These are phyloP conservation scores for Fusarium sp. DNA, from an alignment of 2,329 filamentous ascomycete species.

Conservation along the genomic window DNA sequence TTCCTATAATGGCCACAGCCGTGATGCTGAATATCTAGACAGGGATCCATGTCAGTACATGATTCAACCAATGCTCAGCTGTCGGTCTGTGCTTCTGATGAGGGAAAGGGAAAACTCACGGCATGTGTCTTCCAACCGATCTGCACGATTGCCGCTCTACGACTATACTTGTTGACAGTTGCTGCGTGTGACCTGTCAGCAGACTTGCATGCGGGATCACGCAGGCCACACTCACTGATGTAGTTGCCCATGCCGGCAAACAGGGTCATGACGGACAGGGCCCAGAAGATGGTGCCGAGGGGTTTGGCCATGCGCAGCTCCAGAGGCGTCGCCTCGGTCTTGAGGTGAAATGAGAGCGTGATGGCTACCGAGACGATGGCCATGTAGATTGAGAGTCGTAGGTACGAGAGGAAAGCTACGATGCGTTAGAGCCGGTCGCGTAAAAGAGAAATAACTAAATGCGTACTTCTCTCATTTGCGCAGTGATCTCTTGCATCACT, in stretches of 20 bases:
- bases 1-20: slow-evolving; percentile 72
- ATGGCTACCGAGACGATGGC: slow-evolving; percentile 91
- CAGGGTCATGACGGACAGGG: slow-evolving; percentile 81
- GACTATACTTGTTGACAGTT: slow-evolving; percentile 83
- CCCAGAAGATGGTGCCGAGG: slow-evolving; percentile 90
- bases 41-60: neutral
- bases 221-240: slow-evolving; percentile 68
- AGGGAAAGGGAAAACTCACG: slow-evolving; percentile 60
- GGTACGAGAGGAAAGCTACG: slow-evolving; percentile 85
- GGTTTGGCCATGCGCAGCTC: slow-evolving; percentile 85
- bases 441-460: neutral
- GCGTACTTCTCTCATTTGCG: slow-evolving; percentile 78
- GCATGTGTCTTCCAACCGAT: slow-evolving; percentile 92
- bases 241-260: slow-evolving; percentile 87
- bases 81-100: neutral
- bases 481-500: slow-evolving; percentile 84
- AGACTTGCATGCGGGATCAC: neutral
- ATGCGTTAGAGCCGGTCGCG: neutral
- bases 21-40: slow-evolving; percentile 71
- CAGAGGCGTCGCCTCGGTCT: slow-evolving; percentile 73
- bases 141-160: slow-evolving; percentile 86
- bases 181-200: slow-evolving; percentile 52
- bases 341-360: slow-evolving; percentile 92
- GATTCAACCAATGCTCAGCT: neutral
- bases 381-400: slow-evolving; percentile 91